Base-by-base conservation (phyloP, 2,329 filamentous ascomycete genomes). In the Fusarium subglutinans region DNA sequence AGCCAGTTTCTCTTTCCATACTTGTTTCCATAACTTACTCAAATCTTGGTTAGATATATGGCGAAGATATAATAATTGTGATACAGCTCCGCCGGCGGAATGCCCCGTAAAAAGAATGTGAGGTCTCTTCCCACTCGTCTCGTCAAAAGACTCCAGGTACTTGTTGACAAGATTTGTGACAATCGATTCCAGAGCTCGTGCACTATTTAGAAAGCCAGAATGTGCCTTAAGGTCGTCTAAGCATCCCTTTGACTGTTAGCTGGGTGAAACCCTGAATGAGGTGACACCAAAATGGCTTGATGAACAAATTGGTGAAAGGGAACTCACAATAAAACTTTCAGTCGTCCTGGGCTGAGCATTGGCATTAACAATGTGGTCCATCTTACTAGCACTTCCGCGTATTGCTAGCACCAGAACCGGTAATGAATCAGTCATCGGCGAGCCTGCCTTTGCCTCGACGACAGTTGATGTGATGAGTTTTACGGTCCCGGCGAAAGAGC, bases 1-100 rank as follows among this genome's bases (percentile, higher is more conserved):
- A 76, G 61, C 2, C 17, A 20, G 6, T 15, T 26, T 14, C 15
- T 12, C 8, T 13, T 17, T 3, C 10, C 9, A 26, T 15, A 11
- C 22, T 14, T 33, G 13, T 17, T 41, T 15, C 20, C 37, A 20
- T 15, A 8, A 33, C 70, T 69, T 44, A 77, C 76, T 41, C 3
- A 64, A 37, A 4, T n/a, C 24, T 22, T 40, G 50, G 17, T 67
- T n/a, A 12, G 74, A 66, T 22, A 73, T 56, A 33, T 63, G 62
- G 26, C 55, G 65, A 37, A 78, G 63, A 47, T 71, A 76, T 8
- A 78, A 45, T 2, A 78, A 44, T 28, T 72, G 68, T n/a, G 74
- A 72, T 24, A 72, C 76, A 40, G 76, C 76, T 58, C 76, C 76
- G 15, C 76, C 76, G 15, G 76, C 76, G 30, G 76, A 78, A 68